These are phyloP conservation scores for Calonectria fujianensis DNA, from an alignment of 2,329 filamentous ascomycete species.

Conservation along the genomic window DNA sequence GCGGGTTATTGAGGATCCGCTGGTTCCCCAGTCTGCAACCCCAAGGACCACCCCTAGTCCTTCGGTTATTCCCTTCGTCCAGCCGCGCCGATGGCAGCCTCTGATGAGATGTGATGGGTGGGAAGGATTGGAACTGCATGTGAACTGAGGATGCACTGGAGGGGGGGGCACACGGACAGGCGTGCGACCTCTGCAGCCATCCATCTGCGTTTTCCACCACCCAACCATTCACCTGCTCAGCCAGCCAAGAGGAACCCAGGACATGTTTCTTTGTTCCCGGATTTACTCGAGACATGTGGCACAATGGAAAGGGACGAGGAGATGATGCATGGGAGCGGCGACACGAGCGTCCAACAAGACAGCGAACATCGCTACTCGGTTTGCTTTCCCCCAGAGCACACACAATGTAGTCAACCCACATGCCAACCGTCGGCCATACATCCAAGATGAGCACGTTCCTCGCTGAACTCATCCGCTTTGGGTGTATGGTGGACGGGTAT, in stretches of 20 bases:
- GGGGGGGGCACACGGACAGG: conserved; percentile 31
- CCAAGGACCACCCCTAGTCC: conserved; percentile 29
- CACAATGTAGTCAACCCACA: conserved; percentile 49
- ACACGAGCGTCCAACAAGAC: conserved; percentile 28
- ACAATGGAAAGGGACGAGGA: conserved; percentile 17
- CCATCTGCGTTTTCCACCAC: conserved; percentile 29
- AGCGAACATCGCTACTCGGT: conserved; percentile 32
- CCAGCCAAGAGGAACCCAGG: conserved; percentile 21
- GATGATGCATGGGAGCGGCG: conserved; percentile 16
- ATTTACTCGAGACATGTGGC: conserved; percentile 43
- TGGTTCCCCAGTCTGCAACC: conserved; percentile 35
- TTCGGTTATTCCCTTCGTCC: conserved; percentile 44
- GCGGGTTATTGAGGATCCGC: conserved; percentile 23
- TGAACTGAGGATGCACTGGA: conserved; percentile 35
- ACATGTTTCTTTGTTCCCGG: conserved; percentile 36
- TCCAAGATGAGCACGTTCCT: conserved; percentile 50
- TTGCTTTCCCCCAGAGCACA: conserved; percentile 34
- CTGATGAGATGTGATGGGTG: conserved; percentile 37
- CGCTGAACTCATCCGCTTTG: conserved; percentile 37
- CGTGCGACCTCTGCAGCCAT: conserved; percentile 40
- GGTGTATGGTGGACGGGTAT: conserved; percentile 6
- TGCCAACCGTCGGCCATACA: conserved; percentile 50
- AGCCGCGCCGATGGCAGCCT: conserved; percentile 40
- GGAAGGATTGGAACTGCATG: conserved; percentile 37
- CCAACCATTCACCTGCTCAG: conserved; percentile 29